These are phyloP conservation scores for Mucuna pruriens DNA, from an alignment of 306 rosid species.

Conservation along the genomic window DNA sequence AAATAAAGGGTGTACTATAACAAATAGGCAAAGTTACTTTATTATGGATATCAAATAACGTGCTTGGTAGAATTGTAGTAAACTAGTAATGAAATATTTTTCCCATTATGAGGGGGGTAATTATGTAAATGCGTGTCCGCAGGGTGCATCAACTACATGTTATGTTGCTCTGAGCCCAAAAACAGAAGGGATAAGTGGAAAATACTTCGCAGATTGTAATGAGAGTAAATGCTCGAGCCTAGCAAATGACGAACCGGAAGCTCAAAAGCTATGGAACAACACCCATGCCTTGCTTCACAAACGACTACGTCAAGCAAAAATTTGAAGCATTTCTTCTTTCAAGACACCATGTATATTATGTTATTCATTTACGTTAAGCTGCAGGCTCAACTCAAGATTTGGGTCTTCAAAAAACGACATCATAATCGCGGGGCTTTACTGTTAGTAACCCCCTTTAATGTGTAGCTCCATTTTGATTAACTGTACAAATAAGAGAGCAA, in stretches of 20 bases:
- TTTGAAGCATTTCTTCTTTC: constrained; percentile 28
- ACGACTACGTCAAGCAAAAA: constrained; percentile 55
- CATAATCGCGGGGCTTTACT: constrained; percentile 34
- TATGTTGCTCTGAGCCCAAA: constrained; percentile 79
- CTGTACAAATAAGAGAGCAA: constrained; percentile 29
- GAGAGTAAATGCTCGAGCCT: constrained; percentile 71
- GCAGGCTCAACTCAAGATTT: neutral
- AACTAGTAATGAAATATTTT: neutral
- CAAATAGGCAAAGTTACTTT: neutral
- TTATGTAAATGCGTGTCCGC: constrained; percentile 6
- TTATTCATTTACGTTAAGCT: constrained; percentile 15
- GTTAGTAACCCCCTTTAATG: constrained; percentile 11
- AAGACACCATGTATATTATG: constrained; percentile 39
- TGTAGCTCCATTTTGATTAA: constrained; percentile 20
- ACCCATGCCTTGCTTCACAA: constrained; percentile 66
- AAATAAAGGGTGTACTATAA: neutral
- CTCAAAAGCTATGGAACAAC: constrained; percentile 74
- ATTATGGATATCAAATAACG: neutral
- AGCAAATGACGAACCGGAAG: constrained; percentile 83
- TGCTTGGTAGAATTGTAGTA: neutral
- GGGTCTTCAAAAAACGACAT: constrained; percentile 12
- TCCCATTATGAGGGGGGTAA: neutral
- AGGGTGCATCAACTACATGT: constrained; percentile 95
- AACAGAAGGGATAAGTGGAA: constrained; percentile 73
- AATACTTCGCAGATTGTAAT: constrained; percentile 84